phyloP scores from a whole-genome alignment of 2,329 filamentous ascomycete species.

The Botrytis pseudocinerea region DNA sequence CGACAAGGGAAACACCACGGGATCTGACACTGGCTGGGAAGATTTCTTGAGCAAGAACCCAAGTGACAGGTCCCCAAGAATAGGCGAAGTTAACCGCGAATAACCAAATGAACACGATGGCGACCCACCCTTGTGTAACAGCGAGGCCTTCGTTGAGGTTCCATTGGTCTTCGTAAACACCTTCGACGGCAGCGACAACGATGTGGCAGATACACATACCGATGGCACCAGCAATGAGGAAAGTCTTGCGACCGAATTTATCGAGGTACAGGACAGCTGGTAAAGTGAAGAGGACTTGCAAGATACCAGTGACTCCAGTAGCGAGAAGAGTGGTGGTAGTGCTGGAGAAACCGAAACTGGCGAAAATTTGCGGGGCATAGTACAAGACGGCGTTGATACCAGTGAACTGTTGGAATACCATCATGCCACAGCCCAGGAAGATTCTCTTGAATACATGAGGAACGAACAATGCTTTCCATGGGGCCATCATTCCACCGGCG shows the following conservation, averaged over 20 bases:
- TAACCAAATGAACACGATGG: constrained; percentile 42
- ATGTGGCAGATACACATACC: constrained; percentile 69
- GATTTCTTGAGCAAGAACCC: constrained; percentile 44
- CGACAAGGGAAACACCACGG: constrained; percentile 46
- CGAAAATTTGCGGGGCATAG: constrained; percentile 51
- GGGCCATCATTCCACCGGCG: constrained; percentile 51
- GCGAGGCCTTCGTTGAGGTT: constrained; percentile 19
- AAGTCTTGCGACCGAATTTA: constrained; percentile 61
- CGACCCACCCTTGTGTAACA: constrained; percentile 43
- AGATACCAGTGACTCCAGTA: constrained; percentile 68
- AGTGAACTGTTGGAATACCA: constrained; percentile 54
- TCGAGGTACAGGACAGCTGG: constrained; percentile 66
- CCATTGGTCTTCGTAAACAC: constrained; percentile 45
- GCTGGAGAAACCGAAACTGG: constrained; percentile 43
- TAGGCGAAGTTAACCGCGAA: constrained; percentile 40
- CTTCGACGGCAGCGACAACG: constrained; percentile 46
- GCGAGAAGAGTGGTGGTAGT: constrained; percentile 58
- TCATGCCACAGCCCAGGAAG: constrained; percentile 50
- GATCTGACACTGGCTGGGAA: constrained; percentile 45
- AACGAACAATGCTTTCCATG: constrained; percentile 45
- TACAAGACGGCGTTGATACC: constrained; percentile 49
- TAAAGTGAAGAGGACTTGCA: constrained; percentile 66
- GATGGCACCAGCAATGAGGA: constrained; percentile 62
- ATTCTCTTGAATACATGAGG: constrained; percentile 48
- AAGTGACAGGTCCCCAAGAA: constrained; percentile 42